Base-by-base conservation (phyloP, 306 rosid genomes). In the Prinsepia uniflora region DNA sequence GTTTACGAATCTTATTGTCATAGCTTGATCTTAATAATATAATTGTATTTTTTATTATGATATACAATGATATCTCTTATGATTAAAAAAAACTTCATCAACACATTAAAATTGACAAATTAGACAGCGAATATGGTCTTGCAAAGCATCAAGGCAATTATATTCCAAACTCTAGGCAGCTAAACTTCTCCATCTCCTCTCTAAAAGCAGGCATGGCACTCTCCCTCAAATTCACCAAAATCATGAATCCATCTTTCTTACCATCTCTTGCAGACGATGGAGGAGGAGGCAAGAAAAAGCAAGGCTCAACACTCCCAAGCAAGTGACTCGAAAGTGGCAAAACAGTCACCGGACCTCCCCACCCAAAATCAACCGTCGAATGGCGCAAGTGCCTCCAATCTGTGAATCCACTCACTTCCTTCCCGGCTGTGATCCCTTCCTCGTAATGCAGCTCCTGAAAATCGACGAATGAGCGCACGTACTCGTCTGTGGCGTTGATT, bases 331-430 rank as follows among this genome's bases (percentile, higher is more conserved):
- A 88, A 36, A 93, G 87, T 0, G 97, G 98, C 68, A 93, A 48
- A 55, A 93, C 96, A 22, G 88, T 86, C 15, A 90, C 89, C 0
- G 98, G 98, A 52, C 97, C 98, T 60, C 98, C 98, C 92, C 93
- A 88, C 0, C 98, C 98, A 74, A 88, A 93, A 79, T 93, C 98
- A 68, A 93, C 92, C n/a, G 81, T 78, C 0, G 96, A 87, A 70
- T 90, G 97, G 3, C 89, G 89, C 71, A 93, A 79, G 50, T 93
- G 97, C 46, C 97, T 80, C 98, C 97, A 93, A 72, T 93, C 97
- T 0, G 97, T 88, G 88, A 93, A 93, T 18, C 90, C 98, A 66
- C 86, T 88, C 75, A 90, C 96, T 67, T 87, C 80, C 43, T 78
- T 83, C 5, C 96, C 96, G 0, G 89, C 88, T 0, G 86, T 90